These are phyloP conservation scores for Annona squamosa DNA, from an alignment of 164 flowering plant genomes.

Conservation along the genomic window DNA sequence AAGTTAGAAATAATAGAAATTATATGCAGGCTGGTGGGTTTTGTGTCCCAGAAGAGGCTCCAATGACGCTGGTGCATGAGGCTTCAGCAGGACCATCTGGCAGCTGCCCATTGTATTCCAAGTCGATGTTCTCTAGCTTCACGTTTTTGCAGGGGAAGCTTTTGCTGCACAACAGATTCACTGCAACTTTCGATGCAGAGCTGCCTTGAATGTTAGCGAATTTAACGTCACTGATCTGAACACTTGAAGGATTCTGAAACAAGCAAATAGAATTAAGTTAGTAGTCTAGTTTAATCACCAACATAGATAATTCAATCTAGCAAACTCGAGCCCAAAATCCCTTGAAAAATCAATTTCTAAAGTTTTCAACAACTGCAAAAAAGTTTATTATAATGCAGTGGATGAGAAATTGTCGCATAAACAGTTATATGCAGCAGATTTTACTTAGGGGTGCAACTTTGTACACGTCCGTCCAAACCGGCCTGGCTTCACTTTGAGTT, in stretches of 20 bases:
- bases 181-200: conserved; percentile 8
- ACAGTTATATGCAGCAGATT: no score
- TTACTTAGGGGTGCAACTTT: no score
- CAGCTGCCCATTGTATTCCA: conserved; percentile 11
- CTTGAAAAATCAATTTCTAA: no score
- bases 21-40: conserved; percentile 10
- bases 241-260: conserved; percentile 12
- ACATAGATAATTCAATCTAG: no score
- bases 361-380: no score
- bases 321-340: no score
- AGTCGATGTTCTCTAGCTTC: conserved; percentile 13
- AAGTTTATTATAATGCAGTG: no score
- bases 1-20: no score
- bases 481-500: no score
- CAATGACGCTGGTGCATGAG: conserved; percentile 8
- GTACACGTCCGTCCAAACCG: no score
- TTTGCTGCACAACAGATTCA: conserved; percentile 18
- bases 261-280: background rate
- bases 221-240: conserved; percentile 17
- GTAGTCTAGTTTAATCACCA: no score
- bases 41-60: background rate
- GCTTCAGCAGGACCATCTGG: conserved; percentile 11
- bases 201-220: conserved; percentile 22
- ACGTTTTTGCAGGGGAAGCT: conserved; percentile 15
- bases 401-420: no score